These are phyloP conservation scores for Sclerospora graminicola DNA, from an alignment of 352 stramenopile genomes.

Conservation along the genomic window DNA sequence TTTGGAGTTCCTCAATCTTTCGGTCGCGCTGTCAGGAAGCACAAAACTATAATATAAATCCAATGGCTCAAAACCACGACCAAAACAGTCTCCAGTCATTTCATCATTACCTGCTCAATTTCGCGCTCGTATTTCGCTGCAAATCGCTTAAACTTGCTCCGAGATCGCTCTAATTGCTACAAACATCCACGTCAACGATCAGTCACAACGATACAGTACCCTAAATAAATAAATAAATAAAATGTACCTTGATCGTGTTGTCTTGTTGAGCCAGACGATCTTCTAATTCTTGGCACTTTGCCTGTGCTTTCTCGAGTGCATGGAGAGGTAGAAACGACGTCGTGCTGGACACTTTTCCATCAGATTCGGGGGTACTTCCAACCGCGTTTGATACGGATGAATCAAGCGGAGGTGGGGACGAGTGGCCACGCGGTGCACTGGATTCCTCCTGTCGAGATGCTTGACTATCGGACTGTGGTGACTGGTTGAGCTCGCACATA, in stretches of 20 bases:
- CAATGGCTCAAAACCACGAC: not conserved
- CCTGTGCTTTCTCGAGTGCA: slow-evolving; percentile 55
- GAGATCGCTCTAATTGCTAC: slow-evolving; percentile 72
- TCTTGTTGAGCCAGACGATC: slow-evolving; percentile 60
- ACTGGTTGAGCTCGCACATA: slow-evolving; percentile 47
- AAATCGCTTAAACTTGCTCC: slow-evolving; percentile 82
- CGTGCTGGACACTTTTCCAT: slow-evolving; percentile 19
- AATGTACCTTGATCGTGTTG: slow-evolving; percentile 68
- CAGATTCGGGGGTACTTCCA: slow-evolving; percentile 19
- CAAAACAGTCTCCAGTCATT: too few relatives aligned
- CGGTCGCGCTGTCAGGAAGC: slow-evolving; percentile 24
- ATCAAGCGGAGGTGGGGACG: slow-evolving; percentile 8
- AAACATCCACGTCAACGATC: slow-evolving; percentile 1
- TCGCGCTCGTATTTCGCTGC: slow-evolving; percentile 77
- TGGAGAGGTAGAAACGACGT: slow-evolving; percentile 55
- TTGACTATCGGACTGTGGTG: slow-evolving; percentile 14
- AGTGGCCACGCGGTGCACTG: slow-evolving; percentile 2
- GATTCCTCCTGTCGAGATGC: slow-evolving; percentile 2
- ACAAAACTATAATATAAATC: not conserved
- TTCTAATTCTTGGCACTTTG: slow-evolving; percentile 71
- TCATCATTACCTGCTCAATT: slow-evolving; percentile 63
- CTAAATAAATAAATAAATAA: not conserved
- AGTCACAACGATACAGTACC: not conserved
- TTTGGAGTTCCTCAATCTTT: slow-evolving; percentile 36
- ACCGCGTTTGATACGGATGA: slow-evolving; percentile 16